These are phyloP conservation scores for Trichosporon coremiiforme DNA, from an alignment of 1,284 basidiomycete species.

Conservation along the genomic window DNA sequence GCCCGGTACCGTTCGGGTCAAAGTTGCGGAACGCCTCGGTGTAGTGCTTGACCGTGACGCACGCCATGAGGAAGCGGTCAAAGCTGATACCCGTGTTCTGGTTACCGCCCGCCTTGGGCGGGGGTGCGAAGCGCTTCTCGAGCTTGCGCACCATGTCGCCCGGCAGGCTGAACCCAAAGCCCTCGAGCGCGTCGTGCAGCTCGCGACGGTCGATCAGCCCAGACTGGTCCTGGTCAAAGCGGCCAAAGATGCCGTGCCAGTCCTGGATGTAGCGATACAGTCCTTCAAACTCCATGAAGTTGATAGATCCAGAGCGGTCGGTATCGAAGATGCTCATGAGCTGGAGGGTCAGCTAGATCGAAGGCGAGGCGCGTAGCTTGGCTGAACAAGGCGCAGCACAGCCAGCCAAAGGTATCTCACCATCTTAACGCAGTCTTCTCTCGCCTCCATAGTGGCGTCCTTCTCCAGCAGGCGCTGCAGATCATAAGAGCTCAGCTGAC, in stretches of 20 bases:
- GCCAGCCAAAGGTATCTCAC: constrained; percentile 33
- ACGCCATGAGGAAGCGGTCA: constrained; percentile 58
- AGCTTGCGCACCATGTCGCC: constrained; percentile 53
- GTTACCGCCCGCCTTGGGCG: constrained; percentile 41
- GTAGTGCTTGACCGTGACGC: constrained; percentile 57
- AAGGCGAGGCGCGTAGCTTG: neutral
- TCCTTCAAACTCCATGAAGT: constrained; percentile 57
- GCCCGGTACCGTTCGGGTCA: constrained; percentile 47
- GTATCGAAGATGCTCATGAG: constrained; percentile 56
- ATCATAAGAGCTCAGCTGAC: constrained; percentile 51
- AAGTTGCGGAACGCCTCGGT: constrained; percentile 55
- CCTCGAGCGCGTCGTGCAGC: constrained; percentile 54
- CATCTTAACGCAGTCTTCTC: constrained; percentile 58
- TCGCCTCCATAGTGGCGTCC: constrained; percentile 54
- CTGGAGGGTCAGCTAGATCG: constrained; percentile 15
- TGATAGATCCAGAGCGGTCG: constrained; percentile 54
- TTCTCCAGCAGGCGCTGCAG: constrained; percentile 53
- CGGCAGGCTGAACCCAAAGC: constrained; percentile 56
- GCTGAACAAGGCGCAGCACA: neutral
- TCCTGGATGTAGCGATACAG: constrained; percentile 57
- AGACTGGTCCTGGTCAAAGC: constrained; percentile 55
- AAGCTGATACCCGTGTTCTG: constrained; percentile 49
- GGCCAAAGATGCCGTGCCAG: constrained; percentile 57
- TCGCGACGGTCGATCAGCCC: constrained; percentile 56
- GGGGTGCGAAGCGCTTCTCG: constrained; percentile 54